Evolutionary conservation across 2,329 filamentous ascomycete genomes (phyloP).

Genomic region (Phaeosphaeria sp.): DNA sequence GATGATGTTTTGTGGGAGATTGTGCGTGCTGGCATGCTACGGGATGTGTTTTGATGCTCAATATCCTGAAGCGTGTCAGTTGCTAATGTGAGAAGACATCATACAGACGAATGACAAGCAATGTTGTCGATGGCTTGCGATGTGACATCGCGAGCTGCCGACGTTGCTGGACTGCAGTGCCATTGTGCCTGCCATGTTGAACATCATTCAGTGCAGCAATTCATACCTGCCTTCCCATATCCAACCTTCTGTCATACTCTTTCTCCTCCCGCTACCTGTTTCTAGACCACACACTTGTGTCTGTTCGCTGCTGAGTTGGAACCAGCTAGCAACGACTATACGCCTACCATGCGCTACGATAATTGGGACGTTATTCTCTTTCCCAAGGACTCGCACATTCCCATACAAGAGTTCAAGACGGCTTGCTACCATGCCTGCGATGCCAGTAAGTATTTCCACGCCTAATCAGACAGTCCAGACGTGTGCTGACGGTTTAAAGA

Average conservation of each 20-base stretch:
- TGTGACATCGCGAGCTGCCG: background rate
- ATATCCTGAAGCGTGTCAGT: background rate
- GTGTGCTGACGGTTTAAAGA: slow-evolving; percentile 4
- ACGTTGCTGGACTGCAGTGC: background rate
- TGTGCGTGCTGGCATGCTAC: background rate
- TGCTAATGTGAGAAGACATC: background rate
- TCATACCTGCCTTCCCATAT: background rate
- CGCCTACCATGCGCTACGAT: slow-evolving; percentile 75
- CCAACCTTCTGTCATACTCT: background rate
- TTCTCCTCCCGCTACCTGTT: slow-evolving; percentile 10
- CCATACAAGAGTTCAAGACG: slow-evolving; percentile 83
- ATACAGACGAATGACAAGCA: background rate
- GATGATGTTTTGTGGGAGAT: background rate
- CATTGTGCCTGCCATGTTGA: slow-evolving; percentile 10
- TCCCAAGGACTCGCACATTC: slow-evolving; percentile 68
- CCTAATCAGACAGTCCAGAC: background rate
- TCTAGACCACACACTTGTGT: slow-evolving; percentile 7
- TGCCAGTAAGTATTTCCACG: slow-evolving; percentile 26
- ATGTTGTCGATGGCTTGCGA: background rate
- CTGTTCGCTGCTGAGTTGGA: slow-evolving; percentile 26
- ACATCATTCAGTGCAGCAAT: background rate
- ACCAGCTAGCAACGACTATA: slow-evolving; percentile 17
- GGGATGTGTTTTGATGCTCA: background rate
- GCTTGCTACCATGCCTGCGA: slow-evolving; percentile 72
- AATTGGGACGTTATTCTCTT: slow-evolving; percentile 89